phyloP scores from a whole-genome alignment of 495 filamentous ascomycete species.

The Penicillium verhagenii region DNA sequence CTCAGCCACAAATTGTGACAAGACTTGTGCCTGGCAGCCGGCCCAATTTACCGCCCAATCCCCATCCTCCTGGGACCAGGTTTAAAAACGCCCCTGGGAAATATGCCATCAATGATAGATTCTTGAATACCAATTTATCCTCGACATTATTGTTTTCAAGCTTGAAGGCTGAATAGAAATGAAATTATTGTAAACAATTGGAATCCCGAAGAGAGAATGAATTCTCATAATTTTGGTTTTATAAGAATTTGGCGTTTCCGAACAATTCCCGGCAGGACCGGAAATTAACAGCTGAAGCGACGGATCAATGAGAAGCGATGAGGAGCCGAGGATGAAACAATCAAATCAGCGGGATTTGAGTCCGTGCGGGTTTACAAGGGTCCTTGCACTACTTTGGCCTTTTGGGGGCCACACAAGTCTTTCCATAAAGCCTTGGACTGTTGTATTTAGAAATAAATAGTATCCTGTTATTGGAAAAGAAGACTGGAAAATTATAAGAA shows the following conservation, averaged over 20 bases:
- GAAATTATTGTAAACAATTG: too few relatives aligned
- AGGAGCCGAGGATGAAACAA: constrained; percentile 10
- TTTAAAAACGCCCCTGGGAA: neutral
- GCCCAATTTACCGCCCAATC: too few relatives aligned
- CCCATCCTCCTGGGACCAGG: neutral
- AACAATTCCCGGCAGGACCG: constrained; percentile 7
- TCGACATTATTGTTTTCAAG: neutral
- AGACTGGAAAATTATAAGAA: too few relatives aligned
- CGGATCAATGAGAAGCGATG: constrained; percentile 9
- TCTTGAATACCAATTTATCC: neutral
- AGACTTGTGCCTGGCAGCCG: neutral
- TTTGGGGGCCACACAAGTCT: constrained; percentile 7
- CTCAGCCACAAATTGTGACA: constrained; percentile 4
- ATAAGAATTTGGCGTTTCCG: neutral
- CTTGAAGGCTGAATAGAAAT: too few relatives aligned
- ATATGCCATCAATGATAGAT: neutral
- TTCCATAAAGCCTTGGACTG: too few relatives aligned
- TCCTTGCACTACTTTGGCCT: constrained; percentile 7
- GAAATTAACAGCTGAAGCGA: constrained; percentile 10
- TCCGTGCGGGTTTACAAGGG: constrained; percentile 17
- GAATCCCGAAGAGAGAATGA: neutral
- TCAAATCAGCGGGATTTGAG: constrained; percentile 4
- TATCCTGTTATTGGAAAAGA: neutral
- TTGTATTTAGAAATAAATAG: neutral
- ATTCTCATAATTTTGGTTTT: neutral